phyloP scores from a whole-genome alignment of 345 rosid species.

The Alliaria petiolata region DNA sequence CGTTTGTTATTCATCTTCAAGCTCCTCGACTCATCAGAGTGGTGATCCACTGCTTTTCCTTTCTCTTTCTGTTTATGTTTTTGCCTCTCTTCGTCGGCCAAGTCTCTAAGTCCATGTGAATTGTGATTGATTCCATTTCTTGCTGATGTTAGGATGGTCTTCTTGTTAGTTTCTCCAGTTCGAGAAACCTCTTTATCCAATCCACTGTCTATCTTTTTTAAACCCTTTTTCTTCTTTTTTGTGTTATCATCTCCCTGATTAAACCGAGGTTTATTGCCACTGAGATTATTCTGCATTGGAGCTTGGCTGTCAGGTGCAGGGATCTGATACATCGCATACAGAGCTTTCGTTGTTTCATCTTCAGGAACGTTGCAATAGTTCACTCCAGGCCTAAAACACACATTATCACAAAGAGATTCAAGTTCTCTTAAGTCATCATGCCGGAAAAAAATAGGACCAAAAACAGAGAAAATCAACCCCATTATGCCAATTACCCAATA shows the following conservation, averaged over 20 bases:
- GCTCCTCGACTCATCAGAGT: slow-evolving; percentile 47
- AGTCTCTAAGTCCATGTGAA: slow-evolving; percentile 42
- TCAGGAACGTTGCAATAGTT: slow-evolving; percentile 69
- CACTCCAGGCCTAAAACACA: slow-evolving; percentile 71
- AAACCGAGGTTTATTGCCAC: slow-evolving; percentile 22
- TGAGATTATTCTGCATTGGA: slow-evolving; percentile 37
- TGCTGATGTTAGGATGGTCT: slow-evolving; percentile 34
- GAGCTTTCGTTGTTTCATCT: slow-evolving; percentile 76
- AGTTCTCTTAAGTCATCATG: slow-evolving; percentile 2
- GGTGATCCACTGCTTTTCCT: slow-evolving; percentile 44
- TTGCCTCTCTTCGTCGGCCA: slow-evolving; percentile 41
- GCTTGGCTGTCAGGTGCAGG: slow-evolving; percentile 45
- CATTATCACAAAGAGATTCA: slow-evolving; percentile 16
- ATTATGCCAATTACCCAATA: slow-evolving; percentile 11
- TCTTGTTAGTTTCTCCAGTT: slow-evolving; percentile 49
- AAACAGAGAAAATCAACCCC: slow-evolving; percentile 7
- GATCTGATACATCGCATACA: slow-evolving; percentile 40
- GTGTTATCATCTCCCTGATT: slow-evolving; percentile 26
- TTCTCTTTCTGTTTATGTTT: slow-evolving; percentile 56
- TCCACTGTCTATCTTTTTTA: slow-evolving; percentile 41
- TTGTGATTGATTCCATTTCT: slow-evolving; percentile 38
- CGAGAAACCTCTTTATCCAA: slow-evolving; percentile 41
- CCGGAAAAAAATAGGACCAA: background rate
- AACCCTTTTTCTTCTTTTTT: slow-evolving; percentile 49
- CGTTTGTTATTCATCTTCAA: slow-evolving; percentile 60